Evolutionary conservation across 257 asterid genomes (phyloP).

Genomic region (Dorcoceras hygrometricum): DNA sequence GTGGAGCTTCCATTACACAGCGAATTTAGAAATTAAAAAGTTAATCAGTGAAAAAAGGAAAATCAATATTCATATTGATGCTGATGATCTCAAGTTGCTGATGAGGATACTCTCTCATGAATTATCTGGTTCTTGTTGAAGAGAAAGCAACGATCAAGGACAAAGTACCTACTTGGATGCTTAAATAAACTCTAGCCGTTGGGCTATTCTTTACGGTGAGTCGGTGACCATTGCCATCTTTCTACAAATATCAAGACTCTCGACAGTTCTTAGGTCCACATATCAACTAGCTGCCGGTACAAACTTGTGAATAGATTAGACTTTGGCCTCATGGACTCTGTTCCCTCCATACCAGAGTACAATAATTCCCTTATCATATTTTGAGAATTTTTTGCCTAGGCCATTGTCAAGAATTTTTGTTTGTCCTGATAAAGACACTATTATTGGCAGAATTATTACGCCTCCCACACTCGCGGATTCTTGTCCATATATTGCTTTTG

Average conservation of each 20-base stretch:
- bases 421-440: conserved; percentile 9
- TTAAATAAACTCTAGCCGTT: conserved; percentile 15
- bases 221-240: conserved; percentile 20
- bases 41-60: conserved; percentile 23
- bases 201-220: conserved; percentile 17
- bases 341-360: conserved; percentile 6
- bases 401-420: conserved; percentile 19
- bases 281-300: conserved; percentile 24
- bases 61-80: conserved; percentile 9
- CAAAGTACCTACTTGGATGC: conserved; percentile 21
- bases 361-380: conserved; percentile 7
- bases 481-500: neutral
- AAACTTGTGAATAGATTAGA: conserved; percentile 42
- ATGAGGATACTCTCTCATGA: neutral
- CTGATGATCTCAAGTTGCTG: conserved; percentile 18
- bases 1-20: conserved; percentile 27
- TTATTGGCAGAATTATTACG: conserved; percentile 16
- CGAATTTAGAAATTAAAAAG: conserved; percentile 29
- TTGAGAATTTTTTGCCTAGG: conserved; percentile 23
- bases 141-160: conserved; percentile 9
- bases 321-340: conserved; percentile 18
- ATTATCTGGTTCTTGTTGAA: conserved; percentile 27
- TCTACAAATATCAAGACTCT: conserved; percentile 26
- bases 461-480: neutral
- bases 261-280: conserved; percentile 34